These are phyloP conservation scores for Pyrenochaeta sp. DNA, from an alignment of 2,329 filamentous ascomycete genomes.

Conservation along the genomic window DNA sequence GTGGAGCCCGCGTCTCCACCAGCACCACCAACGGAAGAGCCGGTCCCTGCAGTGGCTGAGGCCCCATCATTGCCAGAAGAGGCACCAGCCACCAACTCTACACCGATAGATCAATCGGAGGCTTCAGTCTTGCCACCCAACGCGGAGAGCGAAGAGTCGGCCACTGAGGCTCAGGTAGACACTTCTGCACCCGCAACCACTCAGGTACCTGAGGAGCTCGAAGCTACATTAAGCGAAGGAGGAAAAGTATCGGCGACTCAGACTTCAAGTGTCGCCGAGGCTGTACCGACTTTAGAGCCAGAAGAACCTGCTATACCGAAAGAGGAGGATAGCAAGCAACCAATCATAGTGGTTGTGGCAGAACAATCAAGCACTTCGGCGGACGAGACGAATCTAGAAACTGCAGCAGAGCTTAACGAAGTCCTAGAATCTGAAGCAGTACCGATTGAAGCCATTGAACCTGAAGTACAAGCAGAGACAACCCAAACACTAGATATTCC, in stretches of 20 bases:
- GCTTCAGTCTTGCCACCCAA: conserved; percentile 14
- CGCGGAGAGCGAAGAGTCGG: conserved; percentile 20
- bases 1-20: conserved; percentile 37
- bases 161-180: conserved; percentile 25
- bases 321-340: conserved; percentile 14
- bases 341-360: not conserved
- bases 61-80: conserved; percentile 25
- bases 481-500: not conserved
- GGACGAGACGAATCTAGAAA: conserved; percentile 1
- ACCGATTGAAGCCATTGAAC: not conserved
- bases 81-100: conserved; percentile 24
- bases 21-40: conserved; percentile 28
- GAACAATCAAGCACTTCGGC: not conserved
- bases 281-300: conserved; percentile 10
- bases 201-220: conserved; percentile 11
- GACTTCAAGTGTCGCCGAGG: conserved; percentile 9
- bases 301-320: conserved; percentile 7
- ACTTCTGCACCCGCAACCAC: conserved; percentile 27
- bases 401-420: not conserved
- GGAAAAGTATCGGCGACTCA: conserved; percentile 8
- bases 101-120: conserved; percentile 23
- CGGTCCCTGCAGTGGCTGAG: conserved; percentile 24
- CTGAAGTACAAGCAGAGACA: not conserved
- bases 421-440: not conserved
- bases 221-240: conserved; percentile 10